These are phyloP conservation scores for Malassezia slooffiae DNA, from an alignment of 1,284 basidiomycete species.

Conservation along the genomic window DNA sequence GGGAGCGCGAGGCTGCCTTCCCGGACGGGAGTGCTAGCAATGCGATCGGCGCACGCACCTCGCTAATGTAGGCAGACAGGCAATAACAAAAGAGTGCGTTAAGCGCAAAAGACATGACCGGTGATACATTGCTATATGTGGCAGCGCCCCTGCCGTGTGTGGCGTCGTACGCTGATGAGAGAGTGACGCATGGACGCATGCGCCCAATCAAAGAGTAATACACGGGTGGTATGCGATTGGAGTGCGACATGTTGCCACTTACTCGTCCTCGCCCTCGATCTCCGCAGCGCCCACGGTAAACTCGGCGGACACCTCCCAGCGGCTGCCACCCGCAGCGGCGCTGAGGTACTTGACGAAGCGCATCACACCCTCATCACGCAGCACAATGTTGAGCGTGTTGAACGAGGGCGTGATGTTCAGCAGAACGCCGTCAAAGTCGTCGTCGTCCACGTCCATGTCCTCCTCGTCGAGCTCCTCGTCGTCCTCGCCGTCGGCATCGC, in stretches of 20 bases:
- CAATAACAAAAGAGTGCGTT: neutral
- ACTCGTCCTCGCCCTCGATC: constrained; percentile 30
- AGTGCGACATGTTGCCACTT: constrained; percentile 1
- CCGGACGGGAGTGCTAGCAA: constrained; percentile 35
- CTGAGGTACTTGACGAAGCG: constrained; percentile 44
- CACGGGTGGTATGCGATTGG: too few relatives aligned
- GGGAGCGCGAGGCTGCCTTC: constrained; percentile 35
- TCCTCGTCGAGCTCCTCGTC: constrained; percentile 49
- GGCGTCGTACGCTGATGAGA: too few relatives aligned
- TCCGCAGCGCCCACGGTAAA: constrained; percentile 36
- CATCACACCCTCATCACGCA: constrained; percentile 87
- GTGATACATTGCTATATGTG: neutral
- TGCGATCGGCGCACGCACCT: constrained; percentile 34
- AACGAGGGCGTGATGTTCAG: constrained; percentile 80
- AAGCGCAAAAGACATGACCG: neutral
- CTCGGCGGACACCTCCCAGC: constrained; percentile 44
- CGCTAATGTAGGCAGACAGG: constrained; percentile 29
- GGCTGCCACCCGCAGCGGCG: constrained; percentile 35
- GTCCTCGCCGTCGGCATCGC: constrained; percentile 51
- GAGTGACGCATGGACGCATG: too few relatives aligned
- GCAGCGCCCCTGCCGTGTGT: too few relatives aligned
- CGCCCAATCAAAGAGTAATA: too few relatives aligned
- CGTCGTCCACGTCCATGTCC: constrained; percentile 50
- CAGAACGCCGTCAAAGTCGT: constrained; percentile 67
- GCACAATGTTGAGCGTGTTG: constrained; percentile 76